Conservation (phyloP, 2,329 filamentous ascomycete species). For the Leptographium radiaticola region DNA sequence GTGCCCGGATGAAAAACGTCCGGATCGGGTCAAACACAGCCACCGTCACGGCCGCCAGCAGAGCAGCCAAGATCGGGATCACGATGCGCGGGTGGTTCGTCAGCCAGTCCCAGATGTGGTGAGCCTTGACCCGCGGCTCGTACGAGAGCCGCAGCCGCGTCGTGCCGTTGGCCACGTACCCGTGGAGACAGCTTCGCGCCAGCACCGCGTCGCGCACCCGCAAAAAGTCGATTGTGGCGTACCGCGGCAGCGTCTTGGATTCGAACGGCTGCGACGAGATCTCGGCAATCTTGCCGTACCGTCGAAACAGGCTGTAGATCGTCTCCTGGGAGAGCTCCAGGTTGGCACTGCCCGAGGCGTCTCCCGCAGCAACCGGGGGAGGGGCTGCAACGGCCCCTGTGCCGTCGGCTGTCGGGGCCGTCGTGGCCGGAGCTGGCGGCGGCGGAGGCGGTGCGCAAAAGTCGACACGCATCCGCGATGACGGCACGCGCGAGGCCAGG, state of each 20-base stretch:
- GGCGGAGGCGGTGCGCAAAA: constrained; percentile 58
- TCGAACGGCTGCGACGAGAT: constrained; percentile 73
- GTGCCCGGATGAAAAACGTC: constrained; percentile 80
- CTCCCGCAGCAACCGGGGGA: neutral
- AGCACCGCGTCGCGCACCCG: constrained; percentile 65
- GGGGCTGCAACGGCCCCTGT: neutral
- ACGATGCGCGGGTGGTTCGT: constrained; percentile 76
- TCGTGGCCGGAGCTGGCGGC: neutral
- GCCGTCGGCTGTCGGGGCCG: neutral
- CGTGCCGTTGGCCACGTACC: constrained; percentile 55
- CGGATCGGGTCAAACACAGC: constrained; percentile 89
- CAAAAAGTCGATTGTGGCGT: constrained; percentile 66
- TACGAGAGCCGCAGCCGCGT: constrained; percentile 65
- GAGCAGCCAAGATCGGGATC: constrained; percentile 66
- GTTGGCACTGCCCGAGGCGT: constrained; percentile 43
- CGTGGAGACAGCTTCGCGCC: constrained; percentile 87
- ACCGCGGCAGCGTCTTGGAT: constrained; percentile 73
- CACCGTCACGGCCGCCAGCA: constrained; percentile 73
- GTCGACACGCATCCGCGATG: constrained; percentile 63
- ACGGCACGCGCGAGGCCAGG: constrained; percentile 63
- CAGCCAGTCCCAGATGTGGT: constrained; percentile 80
- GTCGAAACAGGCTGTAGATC: constrained; percentile 74
- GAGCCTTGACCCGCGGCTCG: constrained; percentile 61
- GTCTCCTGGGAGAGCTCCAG: constrained; percentile 77
- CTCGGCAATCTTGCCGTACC: constrained; percentile 81